Evolutionary conservation across 768 basidiomycete genomes (phyloP), one percentile per base, ranked within the genome.

Genomic region (Leccinellum albellum): DNA sequence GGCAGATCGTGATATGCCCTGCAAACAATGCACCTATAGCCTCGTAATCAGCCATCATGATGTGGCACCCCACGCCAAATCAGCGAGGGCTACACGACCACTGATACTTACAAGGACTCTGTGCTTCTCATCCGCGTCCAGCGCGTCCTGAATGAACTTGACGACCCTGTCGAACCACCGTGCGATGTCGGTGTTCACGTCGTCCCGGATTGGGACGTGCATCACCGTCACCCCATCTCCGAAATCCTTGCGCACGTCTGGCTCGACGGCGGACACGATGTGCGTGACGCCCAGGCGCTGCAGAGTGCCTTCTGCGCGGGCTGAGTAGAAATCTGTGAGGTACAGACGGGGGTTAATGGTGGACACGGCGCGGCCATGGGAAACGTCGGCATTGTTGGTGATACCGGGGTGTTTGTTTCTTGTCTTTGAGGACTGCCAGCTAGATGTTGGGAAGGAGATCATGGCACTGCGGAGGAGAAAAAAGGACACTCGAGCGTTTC

Each of bases 1-100:
- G 1, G 89, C 80, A 44, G 87, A 88, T 23, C 90, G 80, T 63
- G 87, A 88, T 56, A 90, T 79, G 42, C 90, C 90, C 70, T 85
- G 83, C 40, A 84, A 70, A 67, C 90, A 91, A 69, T 92, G 90
- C 13, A 91, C 87, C 88, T 90, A 32, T 17, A 37, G 49, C 42
- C 29, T 55, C 46, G 32, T 45, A 53, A 47, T 42, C 40, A 42
- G 20, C 40, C 51, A 31, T 24, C 15, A 8, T 24, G 32, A 42
- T 13, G 40, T n/a, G 35, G 21, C 37, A n/a, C 21, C 49, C 20
- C 17, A 50, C 12, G n/a, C 37, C 42, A 23, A 48, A 7, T 20
- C 6, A 35, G 21, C 10, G 24, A 17, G 29, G 28, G 31, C 31
- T 10, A 31, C 12, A 10, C 31, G 31, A 42, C 45, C 52, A 66